phyloP scores from a whole-genome alignment of 768 basidiomycete genomes.

The Termitomyces sp. region DNA sequence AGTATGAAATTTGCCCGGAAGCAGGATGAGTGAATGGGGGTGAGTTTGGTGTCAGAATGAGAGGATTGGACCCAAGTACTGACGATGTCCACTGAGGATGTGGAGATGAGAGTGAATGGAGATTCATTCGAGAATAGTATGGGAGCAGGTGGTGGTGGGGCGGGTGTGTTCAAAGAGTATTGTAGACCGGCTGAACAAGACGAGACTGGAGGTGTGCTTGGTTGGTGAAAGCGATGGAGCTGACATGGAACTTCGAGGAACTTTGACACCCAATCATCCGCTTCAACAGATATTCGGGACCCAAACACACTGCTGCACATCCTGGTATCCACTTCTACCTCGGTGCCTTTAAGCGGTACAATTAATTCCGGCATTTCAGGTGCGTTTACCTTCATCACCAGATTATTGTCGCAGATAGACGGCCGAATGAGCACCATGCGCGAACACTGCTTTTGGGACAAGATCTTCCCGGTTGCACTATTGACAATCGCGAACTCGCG shows the following conservation, averaged over 20 bases:
- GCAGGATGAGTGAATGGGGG: slow-evolving; percentile 9
- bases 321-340: not conserved
- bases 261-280: slow-evolving; percentile 15
- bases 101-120: slow-evolving; percentile 16
- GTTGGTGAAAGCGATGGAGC: slow-evolving; percentile 7
- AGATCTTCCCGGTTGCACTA: slow-evolving; percentile 8
- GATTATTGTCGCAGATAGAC: slow-evolving; percentile 6
- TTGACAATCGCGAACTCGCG: slow-evolving; percentile 14
- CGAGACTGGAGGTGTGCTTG: not conserved
- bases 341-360: not conserved
- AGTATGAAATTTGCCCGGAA: slow-evolving; percentile 17
- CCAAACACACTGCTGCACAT: not conserved
- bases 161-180: not conserved
- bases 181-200: slow-evolving; percentile 1
- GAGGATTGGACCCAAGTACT: slow-evolving; percentile 11
- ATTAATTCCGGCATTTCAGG: slow-evolving; percentile 10
- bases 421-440: slow-evolving; percentile 16
- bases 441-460: slow-evolving; percentile 17
- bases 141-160: not conserved
- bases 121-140: slow-evolving; percentile 18
- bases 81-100: slow-evolving; percentile 9
- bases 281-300: slow-evolving; percentile 7
- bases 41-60: not conserved
- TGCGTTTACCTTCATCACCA: slow-evolving; percentile 11
- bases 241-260: slow-evolving; percentile 14